Base-by-base conservation (phyloP, 306 rosid species). In the Pyrus bretschneideri region DNA sequence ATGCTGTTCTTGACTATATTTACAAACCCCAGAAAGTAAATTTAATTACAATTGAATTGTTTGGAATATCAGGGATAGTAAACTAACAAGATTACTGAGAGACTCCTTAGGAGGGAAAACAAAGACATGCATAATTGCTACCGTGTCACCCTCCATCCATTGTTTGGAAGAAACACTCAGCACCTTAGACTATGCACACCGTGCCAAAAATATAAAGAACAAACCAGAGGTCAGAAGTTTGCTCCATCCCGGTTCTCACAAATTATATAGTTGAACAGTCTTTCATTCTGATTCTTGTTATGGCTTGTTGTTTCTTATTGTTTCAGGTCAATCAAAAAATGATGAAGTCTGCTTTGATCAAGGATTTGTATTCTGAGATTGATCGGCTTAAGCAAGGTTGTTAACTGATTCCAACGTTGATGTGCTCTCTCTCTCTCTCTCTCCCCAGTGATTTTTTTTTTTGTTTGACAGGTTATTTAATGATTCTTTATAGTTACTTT, bases 21-120 rank as follows among this genome's bases (percentile, higher is more conserved):
- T 74, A 13, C 44, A 21, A 29, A 22, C 30, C 22, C 33, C 22
- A 19, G 61, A 62, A 27, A 69, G 52, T 62, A 69, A 27, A 51
- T 49, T 80, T 81, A 70, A 35, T 76, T 38, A 64, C 49, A 22
- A 80, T 69, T 79, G 23, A 67, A 69, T 75, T 57, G 79, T 33
- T 80, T 82, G 69, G 71, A 83, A 67, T 87, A 67, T 79, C 92
- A 96, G 99, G 88, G 99, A 96, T 79, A 96, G 99, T 82, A 96
- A 96, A 78, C 85, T 96, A 78, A 96, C 99, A 51, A 87, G 99
- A 85, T 85, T 96, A 68, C 80, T 96, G 82, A 87, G 99, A 81
- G 99, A 96, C 82, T 96, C 99, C 71, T 82, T 96, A 87, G 99
- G 99, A 71, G 99, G 99, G 69, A 96, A 93, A 86, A 96, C 99